Percentiles rank a stretch among this genome's conserved stretches.
These are phyloP conservation scores for Trypanosoma scelopori DNA, from an alignment of 208 protist species.

Conservation along the genomic window DNA sequence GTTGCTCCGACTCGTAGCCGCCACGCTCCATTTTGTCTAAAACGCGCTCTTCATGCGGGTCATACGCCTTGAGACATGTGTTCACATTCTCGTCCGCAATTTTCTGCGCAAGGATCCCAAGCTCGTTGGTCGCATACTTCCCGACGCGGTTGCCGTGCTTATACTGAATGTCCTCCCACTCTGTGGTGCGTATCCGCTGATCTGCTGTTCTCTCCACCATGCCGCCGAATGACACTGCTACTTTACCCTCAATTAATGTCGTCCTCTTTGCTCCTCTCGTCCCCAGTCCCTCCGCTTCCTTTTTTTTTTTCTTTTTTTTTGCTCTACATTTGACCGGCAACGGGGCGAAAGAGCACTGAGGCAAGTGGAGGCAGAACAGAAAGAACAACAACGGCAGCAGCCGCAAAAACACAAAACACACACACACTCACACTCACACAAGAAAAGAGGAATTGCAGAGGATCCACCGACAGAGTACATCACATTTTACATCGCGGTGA, in stretches of 20 bases:
- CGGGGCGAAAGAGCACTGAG: too few species aligned
- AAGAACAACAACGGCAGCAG: neutral
- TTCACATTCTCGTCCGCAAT: conserved; percentile 74
- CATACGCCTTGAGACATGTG: conserved; percentile 64
- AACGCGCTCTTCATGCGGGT: conserved; percentile 66
- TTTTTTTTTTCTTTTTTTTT: neutral
- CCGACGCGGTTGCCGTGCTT: conserved; percentile 86
- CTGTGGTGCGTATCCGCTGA: conserved; percentile 80
- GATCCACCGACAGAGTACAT: too few species aligned
- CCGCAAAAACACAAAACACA: conserved; percentile 15
- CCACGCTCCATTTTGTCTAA: conserved; percentile 68
- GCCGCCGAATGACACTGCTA: neutral
- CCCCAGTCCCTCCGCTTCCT: too few species aligned
- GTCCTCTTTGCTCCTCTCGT: too few species aligned
- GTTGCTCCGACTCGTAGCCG: conserved; percentile 37
- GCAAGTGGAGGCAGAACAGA: neutral
- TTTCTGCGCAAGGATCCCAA: conserved; percentile 79
- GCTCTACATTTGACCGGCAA: too few species aligned
- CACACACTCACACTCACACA: neutral
- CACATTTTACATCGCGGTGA: too few species aligned
- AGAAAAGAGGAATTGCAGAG: neutral
- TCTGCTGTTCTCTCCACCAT: conserved; percentile 82
- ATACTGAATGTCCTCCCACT: conserved; percentile 93
- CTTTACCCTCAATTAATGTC: neutral
- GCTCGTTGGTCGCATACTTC: conserved; percentile 81